Evolutionary conservation across 495 filamentous ascomycete genomes (phyloP).

Genomic region (Neurospora sp.): DNA sequence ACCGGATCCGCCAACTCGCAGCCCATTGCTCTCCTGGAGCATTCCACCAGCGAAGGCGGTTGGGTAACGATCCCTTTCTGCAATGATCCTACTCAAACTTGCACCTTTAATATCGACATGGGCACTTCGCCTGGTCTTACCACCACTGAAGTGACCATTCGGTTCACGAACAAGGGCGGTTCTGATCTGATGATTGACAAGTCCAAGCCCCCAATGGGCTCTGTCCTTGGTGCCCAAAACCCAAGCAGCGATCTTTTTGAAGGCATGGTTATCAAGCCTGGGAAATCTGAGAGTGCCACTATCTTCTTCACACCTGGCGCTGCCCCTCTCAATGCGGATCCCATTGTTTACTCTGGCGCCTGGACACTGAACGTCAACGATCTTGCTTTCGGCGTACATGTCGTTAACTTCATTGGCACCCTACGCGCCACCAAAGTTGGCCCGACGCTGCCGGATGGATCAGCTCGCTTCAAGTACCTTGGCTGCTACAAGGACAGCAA

Average conservation of each 20-base stretch:
- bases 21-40: conserved; percentile 7
- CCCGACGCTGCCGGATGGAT: conserved; percentile 19
- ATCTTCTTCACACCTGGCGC: conserved; percentile 21
- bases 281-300: conserved; percentile 14
- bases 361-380: conserved; percentile 38
- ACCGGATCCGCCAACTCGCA: conserved; percentile 18
- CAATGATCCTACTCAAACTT: conserved; percentile 8
- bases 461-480: conserved; percentile 23
- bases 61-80: conserved; percentile 11
- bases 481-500: conserved; percentile 29
- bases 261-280: conserved; percentile 19
- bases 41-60: conserved; percentile 6
- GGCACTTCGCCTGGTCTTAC: conserved; percentile 11
- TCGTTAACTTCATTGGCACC: conserved; percentile 22
- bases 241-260: conserved; percentile 25
- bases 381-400: conserved; percentile 25
- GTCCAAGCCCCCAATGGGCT: conserved; percentile 21
- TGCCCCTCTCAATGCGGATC: conserved; percentile 13
- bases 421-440: conserved; percentile 19
- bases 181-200: conserved; percentile 21
- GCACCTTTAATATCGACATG: conserved; percentile 11
- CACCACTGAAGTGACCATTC: conserved; percentile 11
- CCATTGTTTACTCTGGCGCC: conserved; percentile 14
- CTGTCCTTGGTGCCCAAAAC: conserved; percentile 19
- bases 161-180: conserved; percentile 27